Evolutionary conservation across 352 stramenopile genomes (phyloP).

Genomic region (Pythium phragmiticola): DNA sequence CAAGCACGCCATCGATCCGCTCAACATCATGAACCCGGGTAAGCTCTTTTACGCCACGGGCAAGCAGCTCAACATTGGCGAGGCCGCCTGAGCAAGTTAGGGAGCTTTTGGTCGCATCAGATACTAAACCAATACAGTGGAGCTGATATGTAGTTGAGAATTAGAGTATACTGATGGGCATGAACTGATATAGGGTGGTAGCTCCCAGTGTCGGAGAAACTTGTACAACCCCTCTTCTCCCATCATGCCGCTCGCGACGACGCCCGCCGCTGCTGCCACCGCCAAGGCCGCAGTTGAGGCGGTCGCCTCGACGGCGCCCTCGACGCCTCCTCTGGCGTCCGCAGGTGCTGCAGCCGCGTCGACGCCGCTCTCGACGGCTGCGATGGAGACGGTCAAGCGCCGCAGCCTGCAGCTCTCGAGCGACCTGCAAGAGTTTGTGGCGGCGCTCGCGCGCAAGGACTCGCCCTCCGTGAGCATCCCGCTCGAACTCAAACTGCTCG

Average conservation of each 20-base stretch:
- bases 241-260: conserved; percentile 5
- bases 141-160: background rate
- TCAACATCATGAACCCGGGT: conserved; percentile 97
- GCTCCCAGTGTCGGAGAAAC: background rate
- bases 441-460: conserved; percentile 26
- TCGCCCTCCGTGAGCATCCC: conserved; percentile 39
- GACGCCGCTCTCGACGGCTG: conserved; percentile 18
- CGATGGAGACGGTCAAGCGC: conserved; percentile 30
- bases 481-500: conserved; percentile 70
- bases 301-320: background rate
- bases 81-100: conserved; percentile 2
- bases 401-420: conserved; percentile 23
- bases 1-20: conserved; percentile 94
- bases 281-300: background rate
- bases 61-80: conserved; percentile 18
- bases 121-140: conserved; percentile 5
- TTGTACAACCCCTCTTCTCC: background rate
- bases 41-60: conserved; percentile 91
- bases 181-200: conserved; percentile 14
- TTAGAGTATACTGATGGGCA: conserved; percentile 38
- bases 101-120: background rate
- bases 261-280: background rate
- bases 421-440: conserved; percentile 18
- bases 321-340: background rate
- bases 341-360: background rate